phyloP scores from a whole-genome alignment of 2,329 filamentous ascomycete species.

The Colletotrichum sp. region DNA sequence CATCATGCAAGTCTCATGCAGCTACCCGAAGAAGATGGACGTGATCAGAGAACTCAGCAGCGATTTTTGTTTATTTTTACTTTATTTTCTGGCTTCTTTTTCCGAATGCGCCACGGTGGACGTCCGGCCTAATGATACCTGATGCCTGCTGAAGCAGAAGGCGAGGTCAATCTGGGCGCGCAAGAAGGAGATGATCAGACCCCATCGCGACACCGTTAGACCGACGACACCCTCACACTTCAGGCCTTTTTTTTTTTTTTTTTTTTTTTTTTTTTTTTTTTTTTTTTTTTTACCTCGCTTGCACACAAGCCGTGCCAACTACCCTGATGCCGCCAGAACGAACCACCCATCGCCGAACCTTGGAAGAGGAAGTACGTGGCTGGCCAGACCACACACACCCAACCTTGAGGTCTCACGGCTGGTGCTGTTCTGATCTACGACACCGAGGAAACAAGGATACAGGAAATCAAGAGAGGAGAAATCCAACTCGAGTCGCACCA shows the following conservation, averaged over 20 bases:
- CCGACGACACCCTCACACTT: not conserved
- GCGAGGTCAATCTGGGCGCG: not conserved
- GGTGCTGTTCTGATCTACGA: not conserved
- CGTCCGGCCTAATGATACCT: not conserved
- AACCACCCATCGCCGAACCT: not conserved
- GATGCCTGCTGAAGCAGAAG: not conserved
- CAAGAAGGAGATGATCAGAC: not conserved
- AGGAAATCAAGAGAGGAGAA: not conserved
- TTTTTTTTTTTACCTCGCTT: not conserved
- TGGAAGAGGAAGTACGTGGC: not conserved
- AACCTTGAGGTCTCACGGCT: not conserved
- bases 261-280: not conserved
- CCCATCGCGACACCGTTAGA: not conserved
- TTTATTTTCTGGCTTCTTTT: not conserved
- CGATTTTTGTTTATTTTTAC: not conserved
- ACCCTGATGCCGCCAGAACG: not conserved
- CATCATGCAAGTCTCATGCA: not conserved
- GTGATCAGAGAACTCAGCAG: not conserved
- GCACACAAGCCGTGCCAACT: not conserved
- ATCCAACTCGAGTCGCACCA: not conserved
- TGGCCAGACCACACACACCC: not conserved
- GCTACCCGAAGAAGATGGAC: not conserved
- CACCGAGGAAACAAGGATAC: not conserved
- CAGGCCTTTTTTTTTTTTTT: not conserved
- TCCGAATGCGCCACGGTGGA: not conserved